A percentile compares a stretch with the other conserved stretches of the same genome.
Conservation (phyloP, 257 asterid genomes). For the Solanum dulcamara region DNA sequence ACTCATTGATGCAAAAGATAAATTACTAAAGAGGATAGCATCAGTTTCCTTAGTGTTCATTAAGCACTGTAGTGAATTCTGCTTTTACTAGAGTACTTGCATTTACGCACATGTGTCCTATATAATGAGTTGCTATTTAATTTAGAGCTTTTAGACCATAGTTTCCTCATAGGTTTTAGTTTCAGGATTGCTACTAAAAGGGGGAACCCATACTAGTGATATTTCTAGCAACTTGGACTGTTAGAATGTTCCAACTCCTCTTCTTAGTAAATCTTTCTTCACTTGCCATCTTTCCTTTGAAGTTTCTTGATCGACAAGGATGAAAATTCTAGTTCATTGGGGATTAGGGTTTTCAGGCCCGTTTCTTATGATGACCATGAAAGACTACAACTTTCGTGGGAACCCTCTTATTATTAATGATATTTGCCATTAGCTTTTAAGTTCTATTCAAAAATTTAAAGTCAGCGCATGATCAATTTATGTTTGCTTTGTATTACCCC, state of each 20-base stretch:
- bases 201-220: too few species aligned
- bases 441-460: too few species aligned
- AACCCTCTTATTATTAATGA: not conserved
- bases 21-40: not conserved
- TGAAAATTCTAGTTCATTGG: not conserved
- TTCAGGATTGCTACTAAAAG: too few species aligned
- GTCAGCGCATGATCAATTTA: not conserved
- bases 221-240: too few species aligned
- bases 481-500: not conserved
- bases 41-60: not conserved
- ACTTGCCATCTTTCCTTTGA: too few species aligned
- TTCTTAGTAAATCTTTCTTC: too few species aligned
- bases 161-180: not conserved
- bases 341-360: not conserved
- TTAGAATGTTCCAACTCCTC: too few species aligned
- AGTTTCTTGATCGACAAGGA: too few species aligned
- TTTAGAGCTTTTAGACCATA: not conserved
- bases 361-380: not conserved
- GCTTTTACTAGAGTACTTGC: not conserved
- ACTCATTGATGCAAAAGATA: not conserved
- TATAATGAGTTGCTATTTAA: not conserved
- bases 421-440: too few species aligned
- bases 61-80: not conserved
- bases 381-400: not conserved
- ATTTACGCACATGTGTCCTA: not conserved